Evolutionary conservation across 495 filamentous ascomycete genomes (phyloP), one percentile per base, ranked within the genome.

Genomic region (Cairneyella variabilis): DNA sequence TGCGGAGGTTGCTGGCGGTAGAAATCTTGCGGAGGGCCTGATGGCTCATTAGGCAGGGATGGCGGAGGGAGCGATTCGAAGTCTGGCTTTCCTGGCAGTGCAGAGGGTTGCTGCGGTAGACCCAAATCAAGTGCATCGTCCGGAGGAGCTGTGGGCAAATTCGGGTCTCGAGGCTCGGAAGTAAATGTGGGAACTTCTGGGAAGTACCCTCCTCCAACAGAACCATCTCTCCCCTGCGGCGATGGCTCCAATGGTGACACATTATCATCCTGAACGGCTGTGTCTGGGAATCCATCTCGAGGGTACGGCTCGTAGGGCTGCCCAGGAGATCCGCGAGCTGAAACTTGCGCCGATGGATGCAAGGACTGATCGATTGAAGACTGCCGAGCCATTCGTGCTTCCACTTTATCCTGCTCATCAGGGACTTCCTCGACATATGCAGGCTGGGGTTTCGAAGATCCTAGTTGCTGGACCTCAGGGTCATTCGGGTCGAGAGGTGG

Each of bases 401-500:
- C 66, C 65, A 59, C 58, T 3, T 61, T 41, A 28, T 64, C 48
- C 11, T 70, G 71, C 12, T 70, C 71, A 51, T 83, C 78, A 8
- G 76, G 73, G 0, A 67, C 72, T 7, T 79, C 75, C 44, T 79
- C 78, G 14, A 90, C 78, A 1, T 77, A 83, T 3, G 83, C 74
- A 48, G 83, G 82, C 10, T 39, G 22, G 38, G 78, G 70, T 52
- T 62, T 65, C 10, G 63, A 54, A 48, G 69, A 22, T 44, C 58
- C 69, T 64, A 69, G 78, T 37, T 71, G 67, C 64, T 80, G 77
- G 16, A 84, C 82, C 34, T 85, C 84, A n/a, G 77, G 75, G 48
- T 85, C 83, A 48, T 79, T 73, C 1, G 77, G 75, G 56, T 83
- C 78, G 22, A 83, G 66, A 12, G 63, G 57, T 18, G 73, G 68